Evolutionary conservation across 2,329 filamentous ascomycete genomes (phyloP), one percentile per base, ranked within the genome.

Genomic region (Aspergillus sp.): DNA sequence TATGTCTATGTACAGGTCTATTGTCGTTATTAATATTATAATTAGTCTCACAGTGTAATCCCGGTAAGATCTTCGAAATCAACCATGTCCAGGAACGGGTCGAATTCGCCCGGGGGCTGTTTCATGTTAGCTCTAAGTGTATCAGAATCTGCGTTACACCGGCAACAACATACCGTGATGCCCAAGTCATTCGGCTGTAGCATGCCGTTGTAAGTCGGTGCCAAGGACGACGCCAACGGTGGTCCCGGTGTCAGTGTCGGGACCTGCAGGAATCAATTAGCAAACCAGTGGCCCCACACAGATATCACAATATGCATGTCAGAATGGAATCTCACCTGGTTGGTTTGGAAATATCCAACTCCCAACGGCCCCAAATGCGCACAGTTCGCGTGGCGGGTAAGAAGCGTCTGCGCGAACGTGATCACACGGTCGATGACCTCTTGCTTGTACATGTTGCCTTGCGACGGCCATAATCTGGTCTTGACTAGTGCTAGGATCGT

Each of bases 361-460:
- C 60, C 63, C 4, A 47, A 48, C 5, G 54, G 48, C 4, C 61
- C 63, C 10, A 65, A 42, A 36, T 66, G 63, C 35, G 59, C 54
- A 42, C 62, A 66, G 19, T 54, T 57, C n/a, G 60, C 57, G 46
- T 68, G 61, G 2, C 60, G 59, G 1, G 57, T 53, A 43, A 69
- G 63, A 2, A 69, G 56, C 10, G 60, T 62, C 42, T 68, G 64
- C 3, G 65, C 61, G 40, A 68, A 63, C 2, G 56, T 53, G 1
- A 64, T 56, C 19, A 70, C 60, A 1, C 64, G 62, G 33, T 69
- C 61, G 7, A 67, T 58, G 0, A 63, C 63, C 30, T 65, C 58
- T 42, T 66, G 62, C 42, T 66, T 68, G 42, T 61, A 63, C 19
- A 62, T 49, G 3, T 52, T 53, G 10, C 60, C 60, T 43, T 68